Evolutionary conservation across 2,329 filamentous ascomycete species (phyloP), one percentile per base, ranked within the genome.

Genomic region (Neobulgaria alba): DNA sequence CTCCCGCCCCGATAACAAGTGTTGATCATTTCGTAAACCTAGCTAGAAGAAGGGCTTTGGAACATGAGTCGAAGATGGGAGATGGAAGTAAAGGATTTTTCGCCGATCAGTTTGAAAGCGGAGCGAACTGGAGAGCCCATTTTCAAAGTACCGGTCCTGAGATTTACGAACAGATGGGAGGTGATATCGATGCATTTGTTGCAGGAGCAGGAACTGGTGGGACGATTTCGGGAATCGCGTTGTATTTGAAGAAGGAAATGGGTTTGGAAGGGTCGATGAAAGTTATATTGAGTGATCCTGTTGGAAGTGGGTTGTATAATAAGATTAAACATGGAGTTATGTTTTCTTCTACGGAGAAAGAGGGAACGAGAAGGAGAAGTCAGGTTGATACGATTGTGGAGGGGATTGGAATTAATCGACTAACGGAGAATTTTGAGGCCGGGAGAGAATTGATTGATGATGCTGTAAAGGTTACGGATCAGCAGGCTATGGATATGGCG

Each of bases 331-430:
- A 92, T 62, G 92, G 90, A 4, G 92, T 98, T 46, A 95, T 98
- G 86, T 98, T 95, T 64, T 84, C 88, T 45, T 57, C 73, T 1
- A 93, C 85, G 20, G 92, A 98, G 65, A 77, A 75, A 49, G 92
- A 98, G 68, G 92, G 92, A 3, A 96, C 90, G 10, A 72, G 92
- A 10, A 74, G 93, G 36, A 73, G 92, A 44, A 80, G 85, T 55
- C 93, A 98, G 64, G 87, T 98, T 38, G 93, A 98, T 66, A 89
- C 83, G 3, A 86, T 98, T 49, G 87, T 98, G 19, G 93, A 98
- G 64, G 92, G 92, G 1, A 86, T 98, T 49, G 92, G 92, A 1
- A 85, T 96, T 62, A 98, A 95, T 60, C 80, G 92, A 2, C 72
- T 95, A n/a, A 98, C 92, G 1, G 75, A 79, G 39, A 98, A 96